Percentiles rank a stretch among this genome's conserved stretches.
Conservation (phyloP, 768 basidiomycete genomes). For the Termitomyces sp. region DNA sequence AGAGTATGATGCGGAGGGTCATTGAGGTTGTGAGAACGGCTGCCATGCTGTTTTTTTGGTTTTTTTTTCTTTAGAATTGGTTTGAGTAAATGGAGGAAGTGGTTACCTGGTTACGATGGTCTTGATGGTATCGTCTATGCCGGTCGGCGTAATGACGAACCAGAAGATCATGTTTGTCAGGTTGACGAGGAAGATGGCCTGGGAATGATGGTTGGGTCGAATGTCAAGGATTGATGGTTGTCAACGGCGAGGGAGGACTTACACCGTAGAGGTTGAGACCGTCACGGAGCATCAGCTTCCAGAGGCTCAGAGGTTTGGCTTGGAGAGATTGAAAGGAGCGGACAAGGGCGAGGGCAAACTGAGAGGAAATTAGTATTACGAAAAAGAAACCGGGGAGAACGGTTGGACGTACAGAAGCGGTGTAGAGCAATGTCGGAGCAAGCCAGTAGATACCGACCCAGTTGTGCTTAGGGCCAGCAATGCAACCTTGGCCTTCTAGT, state of each 20-base stretch:
- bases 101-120: slow-evolving; percentile 68
- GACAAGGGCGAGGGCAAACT: slow-evolving; percentile 57
- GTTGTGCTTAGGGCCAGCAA: slow-evolving; percentile 72
- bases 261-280: slow-evolving; percentile 82
- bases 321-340: slow-evolving; percentile 57
- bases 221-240: slow-evolving; percentile 2
- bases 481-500: slow-evolving; percentile 73
- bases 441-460: slow-evolving; percentile 91
- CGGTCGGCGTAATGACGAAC: slow-evolving; percentile 75
- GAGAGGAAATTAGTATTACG: neutral
- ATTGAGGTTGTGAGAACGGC: slow-evolving; percentile 85
- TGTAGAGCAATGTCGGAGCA: slow-evolving; percentile 68
- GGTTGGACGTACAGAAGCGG: slow-evolving; percentile 49
- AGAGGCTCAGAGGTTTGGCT: slow-evolving; percentile 53
- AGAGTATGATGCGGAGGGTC: slow-evolving; percentile 82
- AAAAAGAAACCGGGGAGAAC: neutral
- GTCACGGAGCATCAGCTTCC: slow-evolving; percentile 90
- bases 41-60: slow-evolving; percentile 63
- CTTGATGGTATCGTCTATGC: slow-evolving; percentile 58
- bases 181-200: slow-evolving; percentile 77
- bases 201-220: neutral
- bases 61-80: no score
- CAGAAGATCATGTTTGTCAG: slow-evolving; percentile 82
- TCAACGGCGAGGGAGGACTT: slow-evolving; percentile 17
- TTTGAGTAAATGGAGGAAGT: no score